phyloP scores from a whole-genome alignment of 2,329 filamentous ascomycete genomes.

The Metarhizium robertsii region DNA sequence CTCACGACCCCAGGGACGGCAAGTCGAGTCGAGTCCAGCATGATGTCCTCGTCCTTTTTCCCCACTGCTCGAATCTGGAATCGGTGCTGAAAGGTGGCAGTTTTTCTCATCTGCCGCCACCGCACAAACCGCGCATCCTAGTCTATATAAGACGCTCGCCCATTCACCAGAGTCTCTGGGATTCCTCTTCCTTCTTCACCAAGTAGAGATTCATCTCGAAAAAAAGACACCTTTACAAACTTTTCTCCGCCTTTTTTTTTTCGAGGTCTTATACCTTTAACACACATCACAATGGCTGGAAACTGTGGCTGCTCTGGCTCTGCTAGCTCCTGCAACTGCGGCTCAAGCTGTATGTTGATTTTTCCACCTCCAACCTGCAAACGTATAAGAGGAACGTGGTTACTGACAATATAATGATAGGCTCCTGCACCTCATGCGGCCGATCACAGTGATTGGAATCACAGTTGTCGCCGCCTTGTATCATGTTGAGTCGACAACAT shows the following conservation, averaged over 20 bases:
- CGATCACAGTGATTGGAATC: neutral
- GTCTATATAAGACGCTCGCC: slow-evolving; percentile 18
- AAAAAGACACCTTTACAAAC: neutral
- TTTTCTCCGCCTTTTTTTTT: slow-evolving; percentile 1
- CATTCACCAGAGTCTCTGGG: slow-evolving; percentile 5
- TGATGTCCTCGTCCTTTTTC: too few relatives aligned
- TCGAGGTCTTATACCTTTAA: slow-evolving; percentile 5
- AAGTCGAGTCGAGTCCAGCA: too few relatives aligned
- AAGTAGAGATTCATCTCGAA: slow-evolving; percentile 10
- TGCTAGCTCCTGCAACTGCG: slow-evolving; percentile 25
- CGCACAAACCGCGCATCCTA: slow-evolving; percentile 6
- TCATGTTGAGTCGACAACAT: neutral
- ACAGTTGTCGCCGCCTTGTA: neutral
- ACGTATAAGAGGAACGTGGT: slow-evolving; percentile 4
- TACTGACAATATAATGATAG: slow-evolving; percentile 8
- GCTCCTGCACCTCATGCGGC: slow-evolving; percentile 22
- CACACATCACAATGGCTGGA: slow-evolving; percentile 23
- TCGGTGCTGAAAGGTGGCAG: too few relatives aligned
- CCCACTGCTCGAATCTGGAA: too few relatives aligned
- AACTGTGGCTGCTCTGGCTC: slow-evolving; percentile 27
- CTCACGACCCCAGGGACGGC: neutral
- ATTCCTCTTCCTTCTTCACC: neutral
- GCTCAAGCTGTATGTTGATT: slow-evolving; percentile 23
- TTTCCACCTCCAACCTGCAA: neutral
- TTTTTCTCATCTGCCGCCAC: neutral